Base-by-base conservation (phyloP, 306 rosid species). In the Inga leiocalycina region DNA sequence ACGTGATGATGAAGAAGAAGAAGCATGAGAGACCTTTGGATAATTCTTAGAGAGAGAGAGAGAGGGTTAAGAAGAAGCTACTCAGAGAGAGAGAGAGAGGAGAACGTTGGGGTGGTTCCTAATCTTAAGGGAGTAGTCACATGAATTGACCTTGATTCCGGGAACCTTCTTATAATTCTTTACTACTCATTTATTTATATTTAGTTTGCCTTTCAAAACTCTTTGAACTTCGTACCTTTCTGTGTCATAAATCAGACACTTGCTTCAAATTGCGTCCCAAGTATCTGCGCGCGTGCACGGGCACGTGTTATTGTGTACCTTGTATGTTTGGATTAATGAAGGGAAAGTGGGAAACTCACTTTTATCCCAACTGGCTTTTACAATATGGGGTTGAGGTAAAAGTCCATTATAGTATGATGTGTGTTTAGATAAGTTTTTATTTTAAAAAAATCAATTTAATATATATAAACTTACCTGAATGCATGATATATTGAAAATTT, bases 101-200 rank as follows among this genome's bases (percentile, higher is more conserved):
- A 74, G 56, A 15, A 77, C 82, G 61, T 80, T 81, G 86, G 78
- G 84, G 74, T 56, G 77, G 77, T 78, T 88, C 94, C 97, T 89
- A 81, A 90, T 93, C 91, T 89, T 87, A 85, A 80, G 97, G 97
- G 91, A 83, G 84, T 81, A 77, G 86, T 85, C 98, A 90, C 98
- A 93, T 88, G 97, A 88, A 88, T 87, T 70, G 86, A 94, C 91
- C 96, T 90, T 87, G 92, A 90, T 86, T 89, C 96, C 89, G 88
- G 96, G 96, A 93, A 91, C 83, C 94, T 93, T 91, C 97, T 88
- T 89, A 89, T 69, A 80, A 76, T 89, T 93, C 86, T 87, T 85
- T 85, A 77, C 82, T 88, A 39, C 30, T 27, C 30, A 27, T 39
- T 39, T 39, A 6, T 88, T 84, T 85, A 78, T 39, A 6, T 88